These are phyloP conservation scores for Sanghuangporus baumii DNA, from an alignment of 1,284 basidiomycete species.

Conservation along the genomic window DNA sequence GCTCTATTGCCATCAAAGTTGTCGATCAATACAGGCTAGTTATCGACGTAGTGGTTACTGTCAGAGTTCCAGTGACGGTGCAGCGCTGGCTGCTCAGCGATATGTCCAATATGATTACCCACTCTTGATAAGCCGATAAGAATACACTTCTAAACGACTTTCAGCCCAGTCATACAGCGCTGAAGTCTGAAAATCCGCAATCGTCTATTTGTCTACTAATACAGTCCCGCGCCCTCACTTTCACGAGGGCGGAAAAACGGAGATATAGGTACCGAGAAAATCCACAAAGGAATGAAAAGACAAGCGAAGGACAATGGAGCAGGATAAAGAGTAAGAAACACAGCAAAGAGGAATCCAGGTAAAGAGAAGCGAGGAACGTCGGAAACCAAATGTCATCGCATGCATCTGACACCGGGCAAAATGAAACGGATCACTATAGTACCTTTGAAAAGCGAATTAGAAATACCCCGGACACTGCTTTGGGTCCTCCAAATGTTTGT, in stretches of 20 bases:
- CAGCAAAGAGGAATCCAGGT: constrained; percentile 3
- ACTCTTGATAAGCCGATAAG: background rate
- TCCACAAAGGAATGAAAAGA: constrained; percentile 4
- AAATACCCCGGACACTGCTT: constrained; percentile 5
- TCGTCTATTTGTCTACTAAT: constrained; percentile 4
- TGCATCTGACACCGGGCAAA: background rate
- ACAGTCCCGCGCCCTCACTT: background rate
- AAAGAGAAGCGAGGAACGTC: background rate
- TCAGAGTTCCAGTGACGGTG: background rate
- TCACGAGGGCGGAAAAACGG: background rate
- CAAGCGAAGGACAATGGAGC: background rate
- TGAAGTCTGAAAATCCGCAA: constrained; percentile 1
- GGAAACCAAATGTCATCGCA: constrained; percentile 5
- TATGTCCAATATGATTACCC: too few species aligned
- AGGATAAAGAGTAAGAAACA: background rate
- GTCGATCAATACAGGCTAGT: background rate
- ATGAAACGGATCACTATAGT: constrained; percentile 8
- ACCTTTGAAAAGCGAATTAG: constrained; percentile 15
- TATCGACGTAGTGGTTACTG: background rate
- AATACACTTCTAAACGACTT: background rate
- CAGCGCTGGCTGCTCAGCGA: background rate
- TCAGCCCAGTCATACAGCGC: background rate
- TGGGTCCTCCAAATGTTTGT: constrained; percentile 13
- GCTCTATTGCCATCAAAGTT: background rate
- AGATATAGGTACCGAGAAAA: constrained; percentile 3